Evolutionary conservation across 2,329 filamentous ascomycete species (phyloP), one percentile per base, ranked within the genome.

Genomic region (Emmonsiellopsis sp.): DNA sequence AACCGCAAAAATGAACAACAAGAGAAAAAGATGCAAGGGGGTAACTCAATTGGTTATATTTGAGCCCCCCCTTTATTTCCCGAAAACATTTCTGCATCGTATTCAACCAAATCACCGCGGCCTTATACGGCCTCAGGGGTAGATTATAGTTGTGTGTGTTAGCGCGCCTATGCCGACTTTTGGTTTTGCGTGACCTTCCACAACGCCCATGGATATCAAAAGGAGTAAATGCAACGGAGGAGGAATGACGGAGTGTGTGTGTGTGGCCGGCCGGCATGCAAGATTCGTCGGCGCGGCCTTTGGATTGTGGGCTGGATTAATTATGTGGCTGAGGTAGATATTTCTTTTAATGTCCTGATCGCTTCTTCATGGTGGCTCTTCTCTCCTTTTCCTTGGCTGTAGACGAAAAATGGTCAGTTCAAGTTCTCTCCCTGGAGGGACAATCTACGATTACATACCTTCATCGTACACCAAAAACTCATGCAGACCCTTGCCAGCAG

Each of bases 381-480:
- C 85, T 77, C 65, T 80, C 74, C 71, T 81, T 81, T 62, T 88
- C 85, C 72, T 85, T 87, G 59, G 72, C 85, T 87, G 60, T 65
- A 55, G 42, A 62, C 36, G 45, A 48, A 51, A 51, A 42, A 36
- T 47, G 36, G 9, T 49, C 10, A 48, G 45, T 36, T 36, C 52
- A 44, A 34, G 11, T 49, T 59, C 46, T n/a, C 11, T 21, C 21
- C 6, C 5, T 27, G 37, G 2, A 42, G 10, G 21, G n/a, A 40
- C 42, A 46, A 36, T 13, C 8, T 7, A 51, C 49, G 13, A 40
- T 44, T 7, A 52, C 83, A 71, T 78, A 86, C 83, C 81, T 75
- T 83, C 79, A 69, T 95, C 89, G 72, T 88, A 95, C 14, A 91
- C 81, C 67, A 97, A 78, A 74, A 97, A 96, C 72, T 97, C 93